Evolutionary conservation across 768 basidiomycete genomes (phyloP), one percentile per base, ranked within the genome.

Genomic region (Tephrocybe sp.): DNA sequence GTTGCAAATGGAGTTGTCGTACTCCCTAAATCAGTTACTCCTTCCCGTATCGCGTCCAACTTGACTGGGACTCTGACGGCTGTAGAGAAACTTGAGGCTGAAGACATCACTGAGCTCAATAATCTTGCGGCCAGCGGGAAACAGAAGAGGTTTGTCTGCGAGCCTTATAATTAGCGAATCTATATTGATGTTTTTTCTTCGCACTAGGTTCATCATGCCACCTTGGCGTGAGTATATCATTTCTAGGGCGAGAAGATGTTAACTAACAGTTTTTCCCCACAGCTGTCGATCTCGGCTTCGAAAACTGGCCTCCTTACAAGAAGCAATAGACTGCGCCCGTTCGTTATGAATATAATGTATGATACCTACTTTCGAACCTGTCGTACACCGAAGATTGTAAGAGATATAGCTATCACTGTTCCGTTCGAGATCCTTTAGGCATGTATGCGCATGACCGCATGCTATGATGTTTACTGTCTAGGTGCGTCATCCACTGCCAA

Each of bases 1-100:
- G 84, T 88, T 46, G 73, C 77, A 11, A 86, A 87, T 61, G 81
- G 76, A 33, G 72, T 83, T 38, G 75, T 89, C 33, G 73, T 78
- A 23, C 77, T 95, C 32, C 82, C 91, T 1, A 92, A 92, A 69
- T 89, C 87, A 5, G 85, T 92, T 33, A 92, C 79, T 1, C 78
- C 81, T 23, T 64, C 75, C 31, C 82, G 90, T 48, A 89, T 92
- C 64, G 68, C 73, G 16, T 67, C 77, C 2, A 87, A 87, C 64
- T 61, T 82, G 45, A 67, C 63, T 10, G 85, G 85, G 22, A 67
- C 83, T 14, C 41, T 81, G 19, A 61, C 62, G 22, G 83, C 79
- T 3, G 61, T 67, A 35, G 65, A 68, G 43, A 78, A 74, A 57
- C 66, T 87, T 22, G 69, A 71, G 16, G 52, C 71, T 32, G 70